These are phyloP conservation scores for Xylariales sp. DNA, from an alignment of 2,329 filamentous ascomycete species.

Conservation along the genomic window DNA sequence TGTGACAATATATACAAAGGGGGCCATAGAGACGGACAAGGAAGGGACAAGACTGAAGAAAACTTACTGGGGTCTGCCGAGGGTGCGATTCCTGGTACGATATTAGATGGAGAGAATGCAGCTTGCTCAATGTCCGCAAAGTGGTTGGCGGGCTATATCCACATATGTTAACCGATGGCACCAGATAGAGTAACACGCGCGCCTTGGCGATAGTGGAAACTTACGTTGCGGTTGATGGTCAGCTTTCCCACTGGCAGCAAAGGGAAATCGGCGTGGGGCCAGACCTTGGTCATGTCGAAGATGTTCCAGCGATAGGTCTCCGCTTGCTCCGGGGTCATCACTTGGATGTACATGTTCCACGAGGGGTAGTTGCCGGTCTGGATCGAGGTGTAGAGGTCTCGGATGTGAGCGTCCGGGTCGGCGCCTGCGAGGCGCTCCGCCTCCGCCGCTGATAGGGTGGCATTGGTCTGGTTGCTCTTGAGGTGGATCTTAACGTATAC, in stretches of 20 bases:
- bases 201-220: not conserved
- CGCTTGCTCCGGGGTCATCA: conserved; percentile 58
- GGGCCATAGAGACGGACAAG: no score
- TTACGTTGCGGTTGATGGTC: conserved; percentile 56
- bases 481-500: conserved; percentile 46
- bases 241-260: conserved; percentile 58
- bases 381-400: conserved; percentile 61
- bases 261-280: conserved; percentile 60
- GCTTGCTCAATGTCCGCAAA: conserved; percentile 48
- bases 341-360: conserved; percentile 62
- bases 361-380: conserved; percentile 52
- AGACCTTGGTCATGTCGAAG: conserved; percentile 67
- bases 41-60: not conserved
- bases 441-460: conserved; percentile 54
- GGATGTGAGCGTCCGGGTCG: conserved; percentile 57
- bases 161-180: not conserved
- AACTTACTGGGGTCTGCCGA: conserved; percentile 1
- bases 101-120: conserved; percentile 1
- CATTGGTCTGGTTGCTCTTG: conserved; percentile 56
- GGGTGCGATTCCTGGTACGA: not conserved
- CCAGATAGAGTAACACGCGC: no score
- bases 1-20: no score
- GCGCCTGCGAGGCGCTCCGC: conserved; percentile 45
- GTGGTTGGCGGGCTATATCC: conserved; percentile 50
- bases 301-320: conserved; percentile 55